Evolutionary conservation across 208 protist genomes (phyloP).

Genomic region (Lotmaria passim): DNA sequence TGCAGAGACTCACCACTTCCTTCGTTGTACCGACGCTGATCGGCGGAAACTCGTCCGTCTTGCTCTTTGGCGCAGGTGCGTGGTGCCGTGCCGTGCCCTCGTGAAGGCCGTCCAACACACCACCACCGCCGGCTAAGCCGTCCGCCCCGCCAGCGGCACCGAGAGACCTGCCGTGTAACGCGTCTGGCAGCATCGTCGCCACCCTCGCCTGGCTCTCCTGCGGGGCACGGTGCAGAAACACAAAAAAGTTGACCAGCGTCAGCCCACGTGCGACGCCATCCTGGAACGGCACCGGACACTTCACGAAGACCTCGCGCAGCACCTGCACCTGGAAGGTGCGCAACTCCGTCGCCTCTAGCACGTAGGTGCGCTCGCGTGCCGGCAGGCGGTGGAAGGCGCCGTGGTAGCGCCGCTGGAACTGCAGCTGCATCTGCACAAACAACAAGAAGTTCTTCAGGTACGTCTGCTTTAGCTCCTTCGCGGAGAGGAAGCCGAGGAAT

Average conservation of each 20-base stretch:
- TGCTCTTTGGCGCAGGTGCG: background rate
- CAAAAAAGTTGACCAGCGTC: constrained; percentile 65
- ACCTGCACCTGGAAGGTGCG: constrained; percentile 47
- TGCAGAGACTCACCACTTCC: constrained; percentile 62
- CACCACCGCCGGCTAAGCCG: background rate
- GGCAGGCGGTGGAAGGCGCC: constrained; percentile 32
- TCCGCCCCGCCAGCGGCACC: background rate
- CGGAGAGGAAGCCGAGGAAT: constrained; percentile 70
- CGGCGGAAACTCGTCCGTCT: constrained; percentile 33
- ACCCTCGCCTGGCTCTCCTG: constrained; percentile 39
- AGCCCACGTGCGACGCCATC: constrained; percentile 55
- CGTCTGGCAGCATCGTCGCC: background rate
- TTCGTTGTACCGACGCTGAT: constrained; percentile 65
- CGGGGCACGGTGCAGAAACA: constrained; percentile 65
- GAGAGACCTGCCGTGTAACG: background rate
- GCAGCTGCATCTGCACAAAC: constrained; percentile 79
- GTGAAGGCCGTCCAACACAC: constrained; percentile 29
- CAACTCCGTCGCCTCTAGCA: constrained; percentile 52
- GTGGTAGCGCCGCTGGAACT: constrained; percentile 51
- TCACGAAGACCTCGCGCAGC: constrained; percentile 65
- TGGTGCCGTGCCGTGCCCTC: background rate
- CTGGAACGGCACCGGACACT: constrained; percentile 45
- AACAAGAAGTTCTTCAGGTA: constrained; percentile 69
- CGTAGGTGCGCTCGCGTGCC: constrained; percentile 40
- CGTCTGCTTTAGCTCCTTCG: constrained; percentile 48